A percentile compares a stretch with the other conserved stretches of the same genome.
Conservation (phyloP, 2,329 filamentous ascomycete genomes). For the Podosphaera xanthii region DNA sequence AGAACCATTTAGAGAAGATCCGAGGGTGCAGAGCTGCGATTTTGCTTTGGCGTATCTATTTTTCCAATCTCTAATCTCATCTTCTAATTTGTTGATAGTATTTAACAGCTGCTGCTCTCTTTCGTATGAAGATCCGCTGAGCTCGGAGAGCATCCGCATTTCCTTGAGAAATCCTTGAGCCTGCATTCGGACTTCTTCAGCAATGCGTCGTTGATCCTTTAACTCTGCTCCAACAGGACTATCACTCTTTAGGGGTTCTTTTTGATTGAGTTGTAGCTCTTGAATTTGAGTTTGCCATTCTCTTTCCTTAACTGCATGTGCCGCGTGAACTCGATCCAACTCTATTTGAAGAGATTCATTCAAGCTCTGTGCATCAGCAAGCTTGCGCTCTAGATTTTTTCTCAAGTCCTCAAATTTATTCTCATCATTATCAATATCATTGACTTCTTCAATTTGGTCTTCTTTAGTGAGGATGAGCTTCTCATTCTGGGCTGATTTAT, state of each 20-base stretch:
- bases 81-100: slow-evolving; percentile 54
- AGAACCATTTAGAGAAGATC: slow-evolving; percentile 58
- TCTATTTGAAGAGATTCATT: slow-evolving; percentile 63
- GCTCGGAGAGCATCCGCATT: slow-evolving; percentile 68
- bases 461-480: slow-evolving; percentile 15
- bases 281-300: slow-evolving; percentile 42
- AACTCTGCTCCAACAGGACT: slow-evolving; percentile 38
- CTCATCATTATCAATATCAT: slow-evolving; percentile 35
- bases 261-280: slow-evolving; percentile 21
- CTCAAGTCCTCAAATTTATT: slow-evolving; percentile 48
- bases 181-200: slow-evolving; percentile 67
- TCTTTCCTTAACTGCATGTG: slow-evolving; percentile 40
- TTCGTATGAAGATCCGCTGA: slow-evolving; percentile 57
- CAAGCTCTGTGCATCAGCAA: slow-evolving; percentile 51
- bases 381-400: slow-evolving; percentile 44
- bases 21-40: slow-evolving; percentile 62
- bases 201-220: slow-evolving; percentile 59
- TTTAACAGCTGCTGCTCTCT: slow-evolving; percentile 58
- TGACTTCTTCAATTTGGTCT: slow-evolving; percentile 29
- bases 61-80: slow-evolving; percentile 76
- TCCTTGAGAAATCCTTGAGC: slow-evolving; percentile 66
- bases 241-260: slow-evolving; percentile 12
- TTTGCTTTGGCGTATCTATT: slow-evolving; percentile 71
- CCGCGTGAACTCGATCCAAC: slow-evolving; percentile 46
- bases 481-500: too few relatives aligned